Conservation (phyloP, 2,329 filamentous ascomycete species). For the Tolypocladium tundrense region DNA sequence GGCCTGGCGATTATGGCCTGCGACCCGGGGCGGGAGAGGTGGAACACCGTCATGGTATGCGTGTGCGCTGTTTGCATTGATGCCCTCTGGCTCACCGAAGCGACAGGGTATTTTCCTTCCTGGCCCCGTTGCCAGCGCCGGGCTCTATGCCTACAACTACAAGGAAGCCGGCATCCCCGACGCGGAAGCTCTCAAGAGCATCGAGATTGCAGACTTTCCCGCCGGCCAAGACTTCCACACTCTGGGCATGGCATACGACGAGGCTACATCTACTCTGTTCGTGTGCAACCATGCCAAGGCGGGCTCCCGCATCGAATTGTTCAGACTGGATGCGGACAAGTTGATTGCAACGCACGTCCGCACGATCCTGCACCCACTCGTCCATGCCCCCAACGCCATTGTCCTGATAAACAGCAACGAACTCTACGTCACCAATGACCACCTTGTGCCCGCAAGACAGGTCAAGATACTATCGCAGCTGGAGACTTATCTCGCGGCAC, state of each 20-base stretch:
- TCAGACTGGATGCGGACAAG: conserved; percentile 22
- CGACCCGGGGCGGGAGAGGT: conserved; percentile 27
- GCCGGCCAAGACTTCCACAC: conserved; percentile 26
- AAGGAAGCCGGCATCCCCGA: conserved; percentile 5
- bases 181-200: conserved; percentile 9
- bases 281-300: conserved; percentile 25
- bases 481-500: conserved; percentile 23
- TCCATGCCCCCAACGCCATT: conserved; percentile 29
- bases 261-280: conserved; percentile 22
- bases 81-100: not conserved
- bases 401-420: conserved; percentile 21
- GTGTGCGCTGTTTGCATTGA: no score
- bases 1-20: conserved; percentile 26
- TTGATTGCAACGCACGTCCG: conserved; percentile 23
- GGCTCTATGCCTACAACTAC: conserved; percentile 28
- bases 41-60: conserved; percentile 30
- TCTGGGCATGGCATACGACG: conserved; percentile 27
- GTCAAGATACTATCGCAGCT: conserved; percentile 13
- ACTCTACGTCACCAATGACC: conserved; percentile 31
- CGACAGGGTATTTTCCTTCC: conserved; percentile 14
- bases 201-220: conserved; percentile 13
- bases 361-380: conserved; percentile 25
- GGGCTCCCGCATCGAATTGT: conserved; percentile 26
- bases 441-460: conserved; percentile 19
- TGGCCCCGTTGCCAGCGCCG: conserved; percentile 11